Conservation (phyloP, 108 stramenopile species). For the Pseudonitzschia delicatissima region DNA sequence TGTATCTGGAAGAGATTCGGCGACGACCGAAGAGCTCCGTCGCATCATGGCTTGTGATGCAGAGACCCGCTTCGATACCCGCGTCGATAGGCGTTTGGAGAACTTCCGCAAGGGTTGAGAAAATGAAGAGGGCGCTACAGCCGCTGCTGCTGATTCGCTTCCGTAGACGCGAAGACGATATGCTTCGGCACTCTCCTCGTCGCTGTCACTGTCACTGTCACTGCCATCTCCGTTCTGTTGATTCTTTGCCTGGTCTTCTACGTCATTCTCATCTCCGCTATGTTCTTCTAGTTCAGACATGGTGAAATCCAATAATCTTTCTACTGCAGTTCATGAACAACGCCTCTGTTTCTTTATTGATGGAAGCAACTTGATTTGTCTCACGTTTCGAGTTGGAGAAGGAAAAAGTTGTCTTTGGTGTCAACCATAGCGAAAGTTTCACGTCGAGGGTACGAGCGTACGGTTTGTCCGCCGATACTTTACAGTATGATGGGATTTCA, state of each 20-base stretch:
- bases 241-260: not conserved
- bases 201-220: not conserved
- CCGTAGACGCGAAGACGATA: conserved; percentile 26
- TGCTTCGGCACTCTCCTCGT: conserved; percentile 4
- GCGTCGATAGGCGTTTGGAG: conserved; percentile 26
- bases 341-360: too few species aligned
- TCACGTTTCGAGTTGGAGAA: too few species aligned
- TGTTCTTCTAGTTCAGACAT: not conserved
- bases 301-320: too few species aligned
- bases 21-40: conserved; percentile 36
- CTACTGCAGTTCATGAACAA: too few species aligned
- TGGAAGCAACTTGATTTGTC: too few species aligned
- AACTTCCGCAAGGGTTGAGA: conserved; percentile 27
- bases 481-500: too few species aligned
- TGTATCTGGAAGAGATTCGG: conserved; percentile 61
- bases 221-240: not conserved
- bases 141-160: not conserved
- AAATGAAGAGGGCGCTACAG: not conserved
- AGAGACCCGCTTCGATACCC: not conserved
- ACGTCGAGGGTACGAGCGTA: too few species aligned
- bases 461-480: too few species aligned
- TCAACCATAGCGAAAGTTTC: too few species aligned
- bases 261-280: not conserved
- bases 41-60: conserved; percentile 26
- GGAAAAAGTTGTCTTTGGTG: too few species aligned